phyloP scores from a whole-genome alignment of 768 basidiomycete species.

The Lentinus tigrinus region DNA sequence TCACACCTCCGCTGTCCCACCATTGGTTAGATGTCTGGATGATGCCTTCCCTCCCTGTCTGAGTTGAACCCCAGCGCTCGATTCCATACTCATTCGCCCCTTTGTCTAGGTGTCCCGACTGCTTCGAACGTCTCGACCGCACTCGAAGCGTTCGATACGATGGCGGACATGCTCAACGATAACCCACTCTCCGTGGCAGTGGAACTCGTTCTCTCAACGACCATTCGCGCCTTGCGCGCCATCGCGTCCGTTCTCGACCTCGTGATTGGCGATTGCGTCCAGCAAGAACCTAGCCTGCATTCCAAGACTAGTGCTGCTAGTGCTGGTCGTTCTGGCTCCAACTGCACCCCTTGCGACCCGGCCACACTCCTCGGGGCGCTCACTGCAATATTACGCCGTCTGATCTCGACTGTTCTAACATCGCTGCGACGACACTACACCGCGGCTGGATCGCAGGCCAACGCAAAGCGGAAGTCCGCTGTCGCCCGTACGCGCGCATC shows the following conservation, averaged over 20 bases:
- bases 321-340: not conserved
- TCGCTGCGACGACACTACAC: not conserved
- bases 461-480: not conserved
- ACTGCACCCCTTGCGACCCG: not conserved
- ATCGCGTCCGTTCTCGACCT: not conserved
- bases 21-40: not conserved
- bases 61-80: not conserved
- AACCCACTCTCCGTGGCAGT: not conserved
- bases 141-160: constrained; percentile 8
- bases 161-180: not conserved
- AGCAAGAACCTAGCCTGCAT: not conserved
- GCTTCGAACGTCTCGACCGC: not conserved
- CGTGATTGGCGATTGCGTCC: not conserved
- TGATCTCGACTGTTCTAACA: constrained; percentile 4
- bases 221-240: not conserved
- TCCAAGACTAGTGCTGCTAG: not conserved
- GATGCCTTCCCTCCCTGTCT: not conserved
- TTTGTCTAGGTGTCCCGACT: not conserved
- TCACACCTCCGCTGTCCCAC: not conserved
- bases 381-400: not conserved
- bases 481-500: not conserved
- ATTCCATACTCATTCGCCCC: not conserved
- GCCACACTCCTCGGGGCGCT: not conserved
- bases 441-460: not conserved
- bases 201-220: not conserved